phyloP scores from a whole-genome alignment of 495 filamentous ascomycete genomes.

The Cryomyces minteri region DNA sequence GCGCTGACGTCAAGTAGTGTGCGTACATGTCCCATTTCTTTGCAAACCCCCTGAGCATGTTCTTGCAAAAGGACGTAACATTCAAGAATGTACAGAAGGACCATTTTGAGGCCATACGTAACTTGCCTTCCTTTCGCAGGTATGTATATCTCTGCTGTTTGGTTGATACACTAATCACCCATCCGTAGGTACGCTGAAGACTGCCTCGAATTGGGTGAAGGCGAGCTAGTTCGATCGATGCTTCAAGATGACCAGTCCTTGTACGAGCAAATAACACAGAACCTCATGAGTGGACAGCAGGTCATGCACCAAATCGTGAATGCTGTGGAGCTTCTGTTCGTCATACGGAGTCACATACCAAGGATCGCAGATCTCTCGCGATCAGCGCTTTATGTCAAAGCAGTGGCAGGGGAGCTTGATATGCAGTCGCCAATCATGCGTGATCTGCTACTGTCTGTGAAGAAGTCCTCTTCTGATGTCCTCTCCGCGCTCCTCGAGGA shows the following conservation, averaged over 20 bases:
- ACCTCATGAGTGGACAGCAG: slow-evolving; percentile 20
- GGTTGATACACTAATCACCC: background rate
- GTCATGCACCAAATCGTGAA: slow-evolving; percentile 27
- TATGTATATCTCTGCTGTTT: slow-evolving; percentile 13
- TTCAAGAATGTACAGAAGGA: slow-evolving; percentile 28
- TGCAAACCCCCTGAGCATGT: slow-evolving; percentile 64
- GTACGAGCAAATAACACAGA: slow-evolving; percentile 13
- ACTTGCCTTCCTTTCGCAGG: slow-evolving; percentile 60
- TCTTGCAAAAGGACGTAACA: slow-evolving; percentile 23
- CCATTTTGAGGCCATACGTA: slow-evolving; percentile 60
- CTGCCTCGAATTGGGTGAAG: slow-evolving; percentile 23
- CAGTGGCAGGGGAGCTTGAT: slow-evolving; percentile 36
- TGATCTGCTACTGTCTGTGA: slow-evolving; percentile 32
- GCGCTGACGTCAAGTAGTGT: slow-evolving; percentile 35
- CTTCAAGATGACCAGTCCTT: slow-evolving; percentile 32
- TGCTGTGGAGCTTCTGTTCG: slow-evolving; percentile 27
- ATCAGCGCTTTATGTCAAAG: slow-evolving; percentile 37
- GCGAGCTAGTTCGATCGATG: slow-evolving; percentile 23
- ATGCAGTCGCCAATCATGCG: slow-evolving; percentile 27
- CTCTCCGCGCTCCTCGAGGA: slow-evolving; percentile 4
- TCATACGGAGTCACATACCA: slow-evolving; percentile 24
- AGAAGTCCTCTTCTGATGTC: slow-evolving; percentile 17
- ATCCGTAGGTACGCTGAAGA: slow-evolving; percentile 22
- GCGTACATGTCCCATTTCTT: slow-evolving; percentile 94
- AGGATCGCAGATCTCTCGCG: slow-evolving; percentile 20